A percentile compares a stretch with the other conserved stretches of the same genome.
phyloP scores from a whole-genome alignment of 345 rosid genomes.

The Acer campestre region DNA sequence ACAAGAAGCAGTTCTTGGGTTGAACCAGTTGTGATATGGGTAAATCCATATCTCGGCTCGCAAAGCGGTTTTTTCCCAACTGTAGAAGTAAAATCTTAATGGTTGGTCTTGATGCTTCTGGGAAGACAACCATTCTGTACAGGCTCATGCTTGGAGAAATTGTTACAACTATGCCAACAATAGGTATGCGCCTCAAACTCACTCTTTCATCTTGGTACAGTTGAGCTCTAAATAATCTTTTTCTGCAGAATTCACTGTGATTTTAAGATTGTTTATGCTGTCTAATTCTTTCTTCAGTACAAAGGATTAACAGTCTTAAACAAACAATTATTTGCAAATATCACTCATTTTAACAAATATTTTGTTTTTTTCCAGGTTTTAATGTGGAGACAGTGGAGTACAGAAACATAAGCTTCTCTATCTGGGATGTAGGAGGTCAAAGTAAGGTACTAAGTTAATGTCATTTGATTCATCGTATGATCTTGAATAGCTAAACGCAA shows the following conservation, averaged over 20 bases:
- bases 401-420: conserved; percentile 51
- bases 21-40: conserved; percentile 38
- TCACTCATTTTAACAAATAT: background rate
- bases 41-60: conserved; percentile 40
- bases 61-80: conserved; percentile 45
- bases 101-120: conserved; percentile 78
- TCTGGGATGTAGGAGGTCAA: conserved; percentile 84
- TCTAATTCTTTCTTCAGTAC: background rate
- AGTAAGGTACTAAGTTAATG: conserved; percentile 44
- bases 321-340: background rate
- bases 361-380: conserved; percentile 46
- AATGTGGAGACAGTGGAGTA: conserved; percentile 67
- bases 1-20: background rate
- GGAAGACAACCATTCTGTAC: conserved; percentile 73
- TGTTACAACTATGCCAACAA: conserved; percentile 60
- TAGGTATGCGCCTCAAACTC: conserved; percentile 40
- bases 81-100: conserved; percentile 47
- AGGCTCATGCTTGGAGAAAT: conserved; percentile 69
- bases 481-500: background rate
- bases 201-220: background rate
- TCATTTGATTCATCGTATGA: background rate
- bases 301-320: background rate
- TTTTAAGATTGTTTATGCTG: background rate
- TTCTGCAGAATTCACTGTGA: background rate
- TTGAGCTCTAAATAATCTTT: background rate